Evolutionary conservation across 192 early-diverging fungal species (phyloP).

Genomic region (Coemansia biformis): DNA sequence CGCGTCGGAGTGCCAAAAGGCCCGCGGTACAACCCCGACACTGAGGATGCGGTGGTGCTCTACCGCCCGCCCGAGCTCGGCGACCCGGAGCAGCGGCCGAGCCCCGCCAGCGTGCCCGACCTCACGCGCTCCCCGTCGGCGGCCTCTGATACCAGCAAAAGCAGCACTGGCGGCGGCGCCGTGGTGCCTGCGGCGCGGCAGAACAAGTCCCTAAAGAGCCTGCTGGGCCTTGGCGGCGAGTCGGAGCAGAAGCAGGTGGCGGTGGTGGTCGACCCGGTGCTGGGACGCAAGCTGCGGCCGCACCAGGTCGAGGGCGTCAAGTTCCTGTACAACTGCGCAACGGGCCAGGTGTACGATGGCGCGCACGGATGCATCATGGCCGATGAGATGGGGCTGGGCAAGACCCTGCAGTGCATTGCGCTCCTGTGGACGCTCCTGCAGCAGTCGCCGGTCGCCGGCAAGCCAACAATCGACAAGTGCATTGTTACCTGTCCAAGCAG

Average conservation of each 20-base stretch:
- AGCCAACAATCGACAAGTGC: slow-evolving; percentile 91
- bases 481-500: slow-evolving; percentile 96
- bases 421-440: slow-evolving; percentile 95
- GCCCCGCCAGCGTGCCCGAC: slow-evolving; percentile 9
- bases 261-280: slow-evolving; percentile 82
- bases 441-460: slow-evolving; percentile 82
- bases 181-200: slow-evolving; percentile 10
- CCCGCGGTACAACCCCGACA: slow-evolving; percentile 76
- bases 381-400: slow-evolving; percentile 93
- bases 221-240: slow-evolving; percentile 38
- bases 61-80: slow-evolving; percentile 66
- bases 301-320: slow-evolving; percentile 96
- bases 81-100: slow-evolving; percentile 42
- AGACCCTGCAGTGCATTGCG: slow-evolving; percentile 87
- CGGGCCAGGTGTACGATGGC: slow-evolving; percentile 64
- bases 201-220: slow-evolving; percentile 50
- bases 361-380: slow-evolving; percentile 98
- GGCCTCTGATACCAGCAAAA: too few species aligned
- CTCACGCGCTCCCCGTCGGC: background rate
- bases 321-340: slow-evolving; percentile 93
- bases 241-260: slow-evolving; percentile 42
- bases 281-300: slow-evolving; percentile 80
- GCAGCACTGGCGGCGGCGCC: background rate
- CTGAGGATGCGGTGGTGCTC: slow-evolving; percentile 77
- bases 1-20: slow-evolving; percentile 50